These are phyloP conservation scores for Beauveria medogensis DNA, from an alignment of 2,329 filamentous ascomycete species.

Conservation along the genomic window DNA sequence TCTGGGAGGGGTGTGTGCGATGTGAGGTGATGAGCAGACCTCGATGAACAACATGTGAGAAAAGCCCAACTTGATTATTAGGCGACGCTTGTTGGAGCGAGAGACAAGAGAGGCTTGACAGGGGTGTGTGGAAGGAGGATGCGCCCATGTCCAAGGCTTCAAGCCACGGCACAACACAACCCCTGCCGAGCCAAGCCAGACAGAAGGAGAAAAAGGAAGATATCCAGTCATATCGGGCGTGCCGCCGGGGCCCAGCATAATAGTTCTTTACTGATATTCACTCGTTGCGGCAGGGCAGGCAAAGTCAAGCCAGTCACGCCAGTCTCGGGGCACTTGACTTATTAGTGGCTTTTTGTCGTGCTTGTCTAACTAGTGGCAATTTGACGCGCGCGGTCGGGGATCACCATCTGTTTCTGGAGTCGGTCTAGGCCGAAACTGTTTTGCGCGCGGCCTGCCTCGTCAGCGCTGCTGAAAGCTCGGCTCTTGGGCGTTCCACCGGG, in stretches of 20 bases:
- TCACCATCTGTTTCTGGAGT: not conserved
- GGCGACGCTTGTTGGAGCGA: not conserved
- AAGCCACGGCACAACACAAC: not conserved
- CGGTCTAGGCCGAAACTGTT: slow-evolving; percentile 1
- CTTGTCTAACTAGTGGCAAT: not conserved
- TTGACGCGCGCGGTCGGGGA: slow-evolving; percentile 7
- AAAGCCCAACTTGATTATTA: too few relatives aligned
- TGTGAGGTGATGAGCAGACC: not conserved
- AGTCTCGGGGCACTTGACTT: not conserved
- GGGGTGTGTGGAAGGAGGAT: not conserved
- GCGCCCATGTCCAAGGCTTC: not conserved
- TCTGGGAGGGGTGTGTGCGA: not conserved
- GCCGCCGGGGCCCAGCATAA: not conserved
- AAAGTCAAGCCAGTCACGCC: too few relatives aligned
- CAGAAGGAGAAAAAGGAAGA: not conserved
- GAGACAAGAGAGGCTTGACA: not conserved
- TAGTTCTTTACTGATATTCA: too few relatives aligned
- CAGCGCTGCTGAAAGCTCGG: too few relatives aligned
- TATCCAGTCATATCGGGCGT: not conserved
- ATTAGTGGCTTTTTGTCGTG: not conserved
- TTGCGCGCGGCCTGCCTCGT: too few relatives aligned
- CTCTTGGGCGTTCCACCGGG: too few relatives aligned
- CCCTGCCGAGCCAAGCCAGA: not conserved
- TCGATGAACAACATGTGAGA: not conserved
- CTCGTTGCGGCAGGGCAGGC: too few relatives aligned